Conservation (phyloP, 106 monocot genomes). For the Alisma plantagoaquatica region DNA sequence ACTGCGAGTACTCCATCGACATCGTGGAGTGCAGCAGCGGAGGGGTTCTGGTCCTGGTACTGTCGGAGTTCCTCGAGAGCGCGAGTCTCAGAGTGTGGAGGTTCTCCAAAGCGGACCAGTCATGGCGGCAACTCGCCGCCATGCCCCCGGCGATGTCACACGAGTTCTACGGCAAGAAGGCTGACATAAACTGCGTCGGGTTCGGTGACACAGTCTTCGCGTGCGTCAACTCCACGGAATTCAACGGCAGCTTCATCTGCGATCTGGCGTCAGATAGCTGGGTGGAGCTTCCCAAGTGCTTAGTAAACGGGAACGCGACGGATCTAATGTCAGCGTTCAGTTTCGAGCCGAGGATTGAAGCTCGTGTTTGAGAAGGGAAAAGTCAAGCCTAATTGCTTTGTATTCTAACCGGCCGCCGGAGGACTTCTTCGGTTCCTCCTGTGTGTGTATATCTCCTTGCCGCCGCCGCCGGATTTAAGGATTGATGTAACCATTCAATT, state of each 20-base stretch:
- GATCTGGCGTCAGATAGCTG: constrained; percentile 33
- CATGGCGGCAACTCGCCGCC: constrained; percentile 54
- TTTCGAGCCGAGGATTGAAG: constrained; percentile 81
- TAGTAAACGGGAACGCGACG: constrained; percentile 35
- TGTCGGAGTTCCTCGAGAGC: constrained; percentile 66
- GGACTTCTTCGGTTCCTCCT: no score
- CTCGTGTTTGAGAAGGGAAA: constrained; percentile 41
- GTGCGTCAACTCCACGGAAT: constrained; percentile 49
- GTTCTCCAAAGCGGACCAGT: constrained; percentile 23
- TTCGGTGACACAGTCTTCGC: constrained; percentile 44
- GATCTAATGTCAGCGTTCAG: constrained; percentile 73
- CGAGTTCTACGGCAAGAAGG: constrained; percentile 56
- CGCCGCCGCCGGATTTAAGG: no score
- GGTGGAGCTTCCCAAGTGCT: constrained; percentile 61
- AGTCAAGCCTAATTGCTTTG: no score
- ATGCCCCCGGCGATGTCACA: constrained; percentile 86
- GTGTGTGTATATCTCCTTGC: no score
- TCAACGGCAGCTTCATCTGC: constrained; percentile 38
- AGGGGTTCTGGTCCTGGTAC: constrained; percentile 39
- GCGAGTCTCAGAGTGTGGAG: constrained; percentile 69
- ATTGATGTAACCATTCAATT: no score
- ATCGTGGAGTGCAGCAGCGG: constrained; percentile 47
- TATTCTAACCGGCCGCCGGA: no score
- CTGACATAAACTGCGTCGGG: constrained; percentile 69
- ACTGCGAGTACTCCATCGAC: constrained; percentile 63